A percentile compares a stretch with the other conserved stretches of the same genome.
phyloP scores from a whole-genome alignment of 2,329 filamentous ascomycete species.

The Ilyonectria robusta region DNA sequence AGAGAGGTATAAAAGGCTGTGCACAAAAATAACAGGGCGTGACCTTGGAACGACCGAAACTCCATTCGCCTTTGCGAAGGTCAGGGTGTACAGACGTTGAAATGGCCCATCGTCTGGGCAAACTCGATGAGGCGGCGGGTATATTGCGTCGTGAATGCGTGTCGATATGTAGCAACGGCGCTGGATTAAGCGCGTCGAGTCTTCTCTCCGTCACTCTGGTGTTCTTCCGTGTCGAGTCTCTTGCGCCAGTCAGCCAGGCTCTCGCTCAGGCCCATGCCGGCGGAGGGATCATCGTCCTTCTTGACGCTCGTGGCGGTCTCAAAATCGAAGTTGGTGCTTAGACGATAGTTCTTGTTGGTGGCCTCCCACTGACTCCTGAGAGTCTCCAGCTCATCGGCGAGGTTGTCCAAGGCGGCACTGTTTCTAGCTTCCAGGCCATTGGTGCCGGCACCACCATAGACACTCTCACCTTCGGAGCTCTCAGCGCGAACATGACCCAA shows the following conservation, averaged over 20 bases:
- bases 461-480: conserved; percentile 73
- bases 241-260: conserved; percentile 86
- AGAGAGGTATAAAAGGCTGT: conserved; percentile 37
- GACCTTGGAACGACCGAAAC: conserved; percentile 43
- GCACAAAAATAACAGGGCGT: conserved; percentile 35
- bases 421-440: conserved; percentile 63
- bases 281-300: conserved; percentile 60
- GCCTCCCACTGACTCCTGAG: conserved; percentile 94
- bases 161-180: conserved; percentile 42
- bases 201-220: conserved; percentile 49
- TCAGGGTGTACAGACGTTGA: conserved; percentile 44
- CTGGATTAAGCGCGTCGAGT: conserved; percentile 45
- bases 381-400: conserved; percentile 93
- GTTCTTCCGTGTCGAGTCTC: conserved; percentile 74
- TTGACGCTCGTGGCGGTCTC: conserved; percentile 65
- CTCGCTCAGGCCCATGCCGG: conserved; percentile 71
- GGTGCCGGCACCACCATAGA: conserved; percentile 67
- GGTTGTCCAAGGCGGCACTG: conserved; percentile 84
- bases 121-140: conserved; percentile 48
- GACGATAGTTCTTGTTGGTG: conserved; percentile 93
- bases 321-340: conserved; percentile 92
- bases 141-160: conserved; percentile 53
- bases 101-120: conserved; percentile 36
- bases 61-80: conserved; percentile 47
- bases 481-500: conserved; percentile 65